Evolutionary conservation across 2,329 filamentous ascomycete species (phyloP).

Genomic region (Exophiala oligosperma): DNA sequence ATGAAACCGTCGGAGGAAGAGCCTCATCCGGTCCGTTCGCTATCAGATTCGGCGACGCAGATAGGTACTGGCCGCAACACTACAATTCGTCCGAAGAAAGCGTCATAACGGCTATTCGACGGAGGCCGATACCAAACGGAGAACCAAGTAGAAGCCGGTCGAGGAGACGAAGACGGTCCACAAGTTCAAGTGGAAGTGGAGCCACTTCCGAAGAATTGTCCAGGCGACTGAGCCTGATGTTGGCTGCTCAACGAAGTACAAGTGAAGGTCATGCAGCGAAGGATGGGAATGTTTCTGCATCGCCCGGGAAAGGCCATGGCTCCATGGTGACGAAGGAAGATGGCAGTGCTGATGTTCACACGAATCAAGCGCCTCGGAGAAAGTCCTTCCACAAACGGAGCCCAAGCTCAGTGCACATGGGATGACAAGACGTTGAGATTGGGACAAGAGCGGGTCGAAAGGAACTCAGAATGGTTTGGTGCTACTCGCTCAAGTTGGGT

Average conservation of each 20-base stretch:
- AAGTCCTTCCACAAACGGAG: slow-evolving; percentile 15
- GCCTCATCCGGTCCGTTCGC: too few species aligned
- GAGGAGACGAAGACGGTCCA: not conserved
- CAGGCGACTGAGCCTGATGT: slow-evolving; percentile 1
- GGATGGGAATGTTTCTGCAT: slow-evolving; percentile 8
- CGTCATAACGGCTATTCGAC: not conserved
- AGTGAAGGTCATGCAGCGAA: not conserved
- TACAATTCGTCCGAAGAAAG: not conserved
- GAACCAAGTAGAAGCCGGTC: not conserved
- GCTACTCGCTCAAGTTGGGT: not conserved
- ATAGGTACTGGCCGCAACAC: not conserved
- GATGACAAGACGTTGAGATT: not conserved
- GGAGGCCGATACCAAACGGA: not conserved
- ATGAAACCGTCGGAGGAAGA: slow-evolving; percentile 2
- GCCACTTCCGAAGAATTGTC: slow-evolving; percentile 6
- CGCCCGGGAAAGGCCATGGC: not conserved
- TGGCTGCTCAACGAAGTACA: slow-evolving; percentile 3
- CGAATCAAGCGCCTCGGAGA: not conserved
- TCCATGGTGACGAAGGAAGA: not conserved
- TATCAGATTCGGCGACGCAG: not conserved
- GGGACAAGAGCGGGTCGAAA: too few species aligned
- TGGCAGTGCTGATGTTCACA: not conserved
- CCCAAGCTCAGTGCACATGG: slow-evolving; percentile 12
- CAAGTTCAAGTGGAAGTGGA: not conserved
- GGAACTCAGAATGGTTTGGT: too few species aligned